A percentile compares a stretch with the other conserved stretches of the same genome.
Conservation (phyloP, 106 monocot species). For the Dendrobium chrysotoxum region DNA sequence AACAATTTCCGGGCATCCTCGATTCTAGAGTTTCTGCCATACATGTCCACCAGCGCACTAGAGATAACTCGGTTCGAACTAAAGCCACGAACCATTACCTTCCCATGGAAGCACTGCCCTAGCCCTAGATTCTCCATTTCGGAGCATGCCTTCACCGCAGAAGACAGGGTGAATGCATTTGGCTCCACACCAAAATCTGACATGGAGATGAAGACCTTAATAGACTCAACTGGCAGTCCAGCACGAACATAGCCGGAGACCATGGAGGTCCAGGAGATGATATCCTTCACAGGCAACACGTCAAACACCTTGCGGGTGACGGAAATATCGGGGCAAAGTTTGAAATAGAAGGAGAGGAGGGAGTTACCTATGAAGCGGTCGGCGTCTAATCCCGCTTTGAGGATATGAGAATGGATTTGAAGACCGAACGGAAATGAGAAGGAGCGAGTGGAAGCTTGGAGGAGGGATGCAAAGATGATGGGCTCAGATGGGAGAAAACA, state of each 20-base stretch:
- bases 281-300: constrained; percentile 37
- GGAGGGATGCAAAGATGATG: constrained; percentile 41
- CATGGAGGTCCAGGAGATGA: constrained; percentile 80
- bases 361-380: constrained; percentile 70
- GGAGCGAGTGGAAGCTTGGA: constrained; percentile 34
- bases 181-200: constrained; percentile 21
- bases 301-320: constrained; percentile 52
- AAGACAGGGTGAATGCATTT: constrained; percentile 56
- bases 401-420: constrained; percentile 45
- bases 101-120: constrained; percentile 40
- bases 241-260: constrained; percentile 55
- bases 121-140: constrained; percentile 20
- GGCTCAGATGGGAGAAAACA: not conserved
- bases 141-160: constrained; percentile 40
- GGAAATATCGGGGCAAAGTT: constrained; percentile 37
- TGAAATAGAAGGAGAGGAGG: constrained; percentile 68
- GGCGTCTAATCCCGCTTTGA: constrained; percentile 63
- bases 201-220: constrained; percentile 48
- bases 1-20: constrained; percentile 44
- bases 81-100: constrained; percentile 28
- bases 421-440: constrained; percentile 29
- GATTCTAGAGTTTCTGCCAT: constrained; percentile 28
- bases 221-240: constrained; percentile 33
- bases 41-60: constrained; percentile 62
- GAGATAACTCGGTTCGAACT: constrained; percentile 35